Base-by-base conservation (phyloP, 2,329 filamentous ascomycete species). In the Ceratocystiopsis sp. region DNA sequence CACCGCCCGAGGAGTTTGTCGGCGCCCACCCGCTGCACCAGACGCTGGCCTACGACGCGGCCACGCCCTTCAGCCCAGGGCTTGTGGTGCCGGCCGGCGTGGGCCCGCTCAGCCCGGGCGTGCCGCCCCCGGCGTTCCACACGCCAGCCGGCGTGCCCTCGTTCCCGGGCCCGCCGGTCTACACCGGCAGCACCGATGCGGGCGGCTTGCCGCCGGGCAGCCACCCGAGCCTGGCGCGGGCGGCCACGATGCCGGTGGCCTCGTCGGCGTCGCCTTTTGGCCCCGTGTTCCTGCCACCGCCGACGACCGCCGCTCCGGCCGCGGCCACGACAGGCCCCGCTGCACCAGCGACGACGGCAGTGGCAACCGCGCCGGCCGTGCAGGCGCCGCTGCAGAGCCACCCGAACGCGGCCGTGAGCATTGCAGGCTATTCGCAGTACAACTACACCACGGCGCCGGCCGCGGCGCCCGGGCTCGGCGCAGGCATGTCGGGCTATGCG, bases 1-100 rank as follows among this genome's bases (percentile, higher is more conserved):
- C 82, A 2, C 82, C 83, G 4, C 80, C 79, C 4, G 72, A 78
- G 33, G 82, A 86, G 52, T 74, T 67, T 35, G 71, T 67, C 13
- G 61, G 66, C 3, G 71, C 76, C 50, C 16, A 51, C 39, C 75
- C 74, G 3, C 59, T 79, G 18, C 67, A 69, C 5, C 69, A 71
- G 41, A 73, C 71, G 13, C 65, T 78, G 3, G 67, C 64, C 19
- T 65, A 72, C 40, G 75, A 80, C 49, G 69, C 47, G 59, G 64
- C 50, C 55, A 69, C 58, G 18, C 67, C 68, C 11, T 75, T 73
- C 52, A 68, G 67, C 0, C 66, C 67, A 0, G 68, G 68, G 1
- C 66, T 71, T 42, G 64, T 67, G 1, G 68, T 69, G 1, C 61
- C 62, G 29, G 60, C 57, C 2, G 63, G 65, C 14, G 64, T 68